These are phyloP conservation scores for Kuraishia hungarica DNA, from an alignment of 805 yeast genomes.

Conservation along the genomic window DNA sequence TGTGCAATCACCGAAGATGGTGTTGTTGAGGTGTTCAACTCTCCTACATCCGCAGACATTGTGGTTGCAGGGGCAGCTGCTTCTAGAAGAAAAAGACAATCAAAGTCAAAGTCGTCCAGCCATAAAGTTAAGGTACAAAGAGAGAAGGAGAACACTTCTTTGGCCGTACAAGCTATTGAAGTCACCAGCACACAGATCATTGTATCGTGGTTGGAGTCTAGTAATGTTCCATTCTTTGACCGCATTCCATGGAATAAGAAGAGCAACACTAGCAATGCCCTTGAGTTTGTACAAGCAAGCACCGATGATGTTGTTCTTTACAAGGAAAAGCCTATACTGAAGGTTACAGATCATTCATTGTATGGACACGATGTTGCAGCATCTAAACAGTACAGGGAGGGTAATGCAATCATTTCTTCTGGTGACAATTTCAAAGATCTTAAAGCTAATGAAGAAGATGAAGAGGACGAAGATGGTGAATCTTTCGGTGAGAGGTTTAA, in stretches of 20 bases:
- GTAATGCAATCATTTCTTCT: constrained; percentile 48
- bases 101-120: constrained; percentile 42
- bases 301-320: constrained; percentile 16
- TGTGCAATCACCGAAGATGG: constrained; percentile 72
- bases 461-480: constrained; percentile 23
- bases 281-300: constrained; percentile 14
- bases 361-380: constrained; percentile 46
- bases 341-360: constrained; percentile 30
- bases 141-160: constrained; percentile 27
- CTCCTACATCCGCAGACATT: constrained; percentile 30
- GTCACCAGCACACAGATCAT: constrained; percentile 25
- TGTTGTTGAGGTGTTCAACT: constrained; percentile 56
- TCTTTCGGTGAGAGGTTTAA: too few relatives aligned
- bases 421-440: constrained; percentile 59
- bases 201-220: constrained; percentile 56
- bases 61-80: constrained; percentile 11
- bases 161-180: constrained; percentile 16
- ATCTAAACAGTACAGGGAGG: constrained; percentile 50
- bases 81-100: constrained; percentile 38
- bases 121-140: constrained; percentile 37
- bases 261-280: too few relatives aligned
- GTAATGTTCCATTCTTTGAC: constrained; percentile 49
- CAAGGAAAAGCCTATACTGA: constrained; percentile 32
- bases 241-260: constrained; percentile 33
- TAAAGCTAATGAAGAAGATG: constrained; percentile 36